phyloP scores from a whole-genome alignment of 2,329 filamentous ascomycete genomes.

The Grosmannia huntii region DNA sequence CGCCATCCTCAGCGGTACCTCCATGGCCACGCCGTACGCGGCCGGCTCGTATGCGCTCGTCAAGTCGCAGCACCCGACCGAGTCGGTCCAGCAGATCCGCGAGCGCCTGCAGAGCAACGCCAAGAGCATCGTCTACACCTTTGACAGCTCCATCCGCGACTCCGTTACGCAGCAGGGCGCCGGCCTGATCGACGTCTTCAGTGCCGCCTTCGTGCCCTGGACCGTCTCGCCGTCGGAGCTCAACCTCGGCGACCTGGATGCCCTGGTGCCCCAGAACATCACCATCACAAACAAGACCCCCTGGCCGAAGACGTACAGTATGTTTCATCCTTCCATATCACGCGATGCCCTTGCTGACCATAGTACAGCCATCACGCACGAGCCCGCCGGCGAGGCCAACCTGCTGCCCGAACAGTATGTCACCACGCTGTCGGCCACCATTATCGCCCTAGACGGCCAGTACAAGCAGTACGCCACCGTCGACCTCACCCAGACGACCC shows the following conservation, averaged over 20 bases:
- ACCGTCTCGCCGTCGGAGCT: slow-evolving; percentile 36
- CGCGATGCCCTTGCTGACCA: not conserved
- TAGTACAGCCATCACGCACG: not conserved
- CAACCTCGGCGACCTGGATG: slow-evolving; percentile 18
- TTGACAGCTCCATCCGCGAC: slow-evolving; percentile 25
- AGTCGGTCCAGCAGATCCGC: slow-evolving; percentile 13
- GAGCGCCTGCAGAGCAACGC: slow-evolving; percentile 17
- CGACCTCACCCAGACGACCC: slow-evolving; percentile 21
- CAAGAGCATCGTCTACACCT: slow-evolving; percentile 32
- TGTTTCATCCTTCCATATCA: not conserved
- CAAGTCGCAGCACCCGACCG: slow-evolving; percentile 19
- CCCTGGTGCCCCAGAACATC: slow-evolving; percentile 39
- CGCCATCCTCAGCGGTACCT: slow-evolving; percentile 38
- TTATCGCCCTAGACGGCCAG: not conserved
- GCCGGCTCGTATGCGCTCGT: slow-evolving; percentile 39
- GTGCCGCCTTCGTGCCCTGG: slow-evolving; percentile 33
- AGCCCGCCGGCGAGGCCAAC: not conserved
- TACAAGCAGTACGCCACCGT: slow-evolving; percentile 25
- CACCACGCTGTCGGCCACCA: no score
- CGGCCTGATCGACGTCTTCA: slow-evolving; percentile 46
- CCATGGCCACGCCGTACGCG: slow-evolving; percentile 34
- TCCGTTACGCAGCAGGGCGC: slow-evolving; percentile 48
- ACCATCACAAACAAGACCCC: slow-evolving; percentile 36
- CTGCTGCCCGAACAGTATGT: not conserved
- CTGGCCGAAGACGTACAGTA: not conserved